Evolutionary conservation across 176 grass and related monocot species (phyloP).

Genomic region (Aegilops speltoides): DNA sequence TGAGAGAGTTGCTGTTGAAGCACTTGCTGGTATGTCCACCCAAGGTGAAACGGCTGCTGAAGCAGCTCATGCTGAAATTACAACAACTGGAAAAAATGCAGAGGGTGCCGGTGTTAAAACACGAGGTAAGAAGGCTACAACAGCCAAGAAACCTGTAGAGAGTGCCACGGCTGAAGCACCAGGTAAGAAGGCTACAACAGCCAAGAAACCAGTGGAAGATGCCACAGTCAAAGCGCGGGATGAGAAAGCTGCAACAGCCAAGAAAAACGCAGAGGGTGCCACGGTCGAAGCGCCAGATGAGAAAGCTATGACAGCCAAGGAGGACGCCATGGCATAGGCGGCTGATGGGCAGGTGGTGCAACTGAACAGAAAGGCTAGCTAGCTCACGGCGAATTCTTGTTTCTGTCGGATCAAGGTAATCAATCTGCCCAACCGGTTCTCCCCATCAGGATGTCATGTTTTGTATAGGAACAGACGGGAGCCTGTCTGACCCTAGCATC

Average conservation of each 20-base stretch:
- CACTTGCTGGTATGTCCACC: not conserved
- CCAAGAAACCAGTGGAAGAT: not conserved
- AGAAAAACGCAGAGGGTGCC: not conserved
- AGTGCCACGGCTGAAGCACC: not conserved
- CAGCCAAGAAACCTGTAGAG: not conserved
- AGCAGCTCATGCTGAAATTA: not conserved
- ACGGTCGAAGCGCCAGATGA: not conserved
- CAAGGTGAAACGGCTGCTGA: not conserved
- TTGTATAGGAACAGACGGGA: constrained; percentile 52
- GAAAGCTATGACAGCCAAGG: not conserved
- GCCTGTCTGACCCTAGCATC: constrained; percentile 32
- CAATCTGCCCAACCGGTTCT: constrained; percentile 28
- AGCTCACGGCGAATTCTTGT: constrained; percentile 7
- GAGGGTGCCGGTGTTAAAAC: not conserved
- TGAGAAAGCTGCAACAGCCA: not conserved
- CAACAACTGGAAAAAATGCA: not conserved
- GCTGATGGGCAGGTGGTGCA: constrained; percentile 21
- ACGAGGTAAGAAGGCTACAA: not conserved
- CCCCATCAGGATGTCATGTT: constrained; percentile 26
- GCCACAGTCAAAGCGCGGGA: not conserved
- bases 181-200: not conserved
- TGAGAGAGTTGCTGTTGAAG: constrained; percentile 10
- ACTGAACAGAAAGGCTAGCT: constrained; percentile 16
- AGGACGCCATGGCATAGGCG: not conserved
- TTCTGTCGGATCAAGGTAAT: constrained; percentile 29